Evolutionary conservation across 345 rosid species (phyloP), one percentile per base, ranked within the genome.

Genomic region (Cardamine chenopodiifolia): DNA sequence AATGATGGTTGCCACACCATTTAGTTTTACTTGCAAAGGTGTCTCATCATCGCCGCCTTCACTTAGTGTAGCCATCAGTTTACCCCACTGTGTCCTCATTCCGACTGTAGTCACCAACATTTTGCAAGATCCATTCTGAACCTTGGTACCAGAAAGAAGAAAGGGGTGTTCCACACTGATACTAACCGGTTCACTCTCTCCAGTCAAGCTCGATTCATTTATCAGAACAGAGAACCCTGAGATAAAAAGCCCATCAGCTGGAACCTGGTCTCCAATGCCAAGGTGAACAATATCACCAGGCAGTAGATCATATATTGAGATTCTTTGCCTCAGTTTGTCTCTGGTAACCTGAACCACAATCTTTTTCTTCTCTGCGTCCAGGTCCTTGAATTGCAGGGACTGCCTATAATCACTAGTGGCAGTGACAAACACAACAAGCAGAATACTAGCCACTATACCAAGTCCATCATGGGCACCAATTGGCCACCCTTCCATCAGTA

Each of bases 41-140:
- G 98, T 91, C 77, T 87, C 88, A 81, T 94, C 96, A 78, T 83
- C 85, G 15, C 87, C 89, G 47, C 95, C 90, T 52, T 83, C 87
- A 76, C 88, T 86, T 35, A 90, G 86, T 71, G 90, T 86, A 42
- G 94, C 89, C 93, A 91, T 90, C 82, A 90, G 77, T 72, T 91
- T 86, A 17, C 96, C 97, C 96, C 96, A 90, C 19, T 83, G 89
- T 29, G 97, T 94, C 80, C 94, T 88, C 95, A 86, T 91, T 53
- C 97, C 98, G 65, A 91, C 97, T 2, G 89, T 76, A 62, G 96
- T 88, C 69, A 91, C 88, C 49, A 91, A 77, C 98, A 94, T 94
- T 75, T 85, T 83, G 78, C 92, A 90, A 47, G 91, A 79, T 17
- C 97, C 97, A 72, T 86, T 83, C 78, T 84, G 88, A 76, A 89